Base-by-base conservation (phyloP, 1,284 basidiomycete genomes). In the Cryptococcus jaspeensis region DNA sequence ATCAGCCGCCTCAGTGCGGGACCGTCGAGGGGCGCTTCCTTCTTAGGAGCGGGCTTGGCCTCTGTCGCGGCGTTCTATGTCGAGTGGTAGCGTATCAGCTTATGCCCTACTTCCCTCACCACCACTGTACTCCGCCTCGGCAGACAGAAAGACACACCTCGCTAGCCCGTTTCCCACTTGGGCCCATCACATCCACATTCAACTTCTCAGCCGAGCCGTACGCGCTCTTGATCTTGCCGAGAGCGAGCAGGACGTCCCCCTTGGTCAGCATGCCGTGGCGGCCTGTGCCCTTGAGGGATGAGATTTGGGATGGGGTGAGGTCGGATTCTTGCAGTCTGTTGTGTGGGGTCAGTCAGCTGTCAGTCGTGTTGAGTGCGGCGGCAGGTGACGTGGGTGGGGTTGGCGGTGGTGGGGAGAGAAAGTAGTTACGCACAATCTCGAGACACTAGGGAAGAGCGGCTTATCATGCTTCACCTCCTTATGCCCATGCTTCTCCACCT, bases 181-280 rank as follows among this genome's bases (percentile, higher is more conserved):
- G 59, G 8, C 70, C 71, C 63, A 75, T 61, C 39, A 67, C 49
- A 56, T 73, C 71, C 50, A 60, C 50, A 40, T 85, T 85, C 76
- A 84, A 86, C 18, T 89, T 89, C 55, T 89, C 90, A 20, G 84
- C 81, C 1, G 89, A 89, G 13, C 85, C 83, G 44, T 86, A 90
- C 11, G 89, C 87, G 51, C 66, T 76, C 62, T 66, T 64, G 52
- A 77, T 64, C 73, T 87, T 86, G 36, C 91, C 91, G 13, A 93
- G 80, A 72, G 85, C 87, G 5, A 88, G 79, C 36, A 95, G 82
- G 1, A 94, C 85, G 71, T 95, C 92, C 9, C 92, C 92, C 75
- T 92, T 92, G 47, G 91, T 95, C 59, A 95, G 75, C 88, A 92
- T 92, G 16, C 91, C 91, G 47, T 89, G 83, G 48, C 88, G 80